phyloP scores from a whole-genome alignment of 257 asterid genomes.

The Mentha longifolia region DNA sequence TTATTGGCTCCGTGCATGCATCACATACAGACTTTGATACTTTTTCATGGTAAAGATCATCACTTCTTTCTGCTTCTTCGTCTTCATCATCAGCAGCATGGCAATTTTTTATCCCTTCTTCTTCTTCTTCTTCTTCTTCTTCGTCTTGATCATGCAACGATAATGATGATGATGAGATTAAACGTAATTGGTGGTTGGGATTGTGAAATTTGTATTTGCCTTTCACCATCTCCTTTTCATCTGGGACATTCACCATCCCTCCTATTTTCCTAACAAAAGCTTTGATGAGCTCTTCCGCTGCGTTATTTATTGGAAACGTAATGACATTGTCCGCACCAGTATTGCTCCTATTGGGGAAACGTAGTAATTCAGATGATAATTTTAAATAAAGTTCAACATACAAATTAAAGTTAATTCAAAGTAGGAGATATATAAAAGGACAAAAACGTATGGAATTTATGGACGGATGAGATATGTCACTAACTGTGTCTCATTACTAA shows the following conservation, averaged over 20 bases:
- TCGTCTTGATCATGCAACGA: background rate
- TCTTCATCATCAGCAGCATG: background rate
- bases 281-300: background rate
- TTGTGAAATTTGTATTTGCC: slow-evolving; percentile 6
- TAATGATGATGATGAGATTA: background rate
- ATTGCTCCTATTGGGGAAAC: background rate
- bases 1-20: background rate
- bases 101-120: background rate
- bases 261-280: background rate
- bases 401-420: too few species aligned
- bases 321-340: background rate
- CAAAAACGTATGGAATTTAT: too few species aligned
- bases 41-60: too few species aligned
- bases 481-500: too few species aligned
- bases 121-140: too few species aligned
- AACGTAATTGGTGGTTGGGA: background rate
- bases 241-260: background rate
- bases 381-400: too few species aligned
- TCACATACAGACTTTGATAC: background rate
- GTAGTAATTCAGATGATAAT: background rate
- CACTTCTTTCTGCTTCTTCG: background rate
- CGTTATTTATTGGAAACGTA: background rate
- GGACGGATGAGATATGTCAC: too few species aligned
- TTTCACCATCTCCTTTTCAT: background rate
- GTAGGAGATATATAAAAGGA: too few species aligned